Evolutionary conservation across 2,329 filamentous ascomycete species (phyloP), one percentile per base, ranked within the genome.

Genomic region (Claviceps purpurea): DNA sequence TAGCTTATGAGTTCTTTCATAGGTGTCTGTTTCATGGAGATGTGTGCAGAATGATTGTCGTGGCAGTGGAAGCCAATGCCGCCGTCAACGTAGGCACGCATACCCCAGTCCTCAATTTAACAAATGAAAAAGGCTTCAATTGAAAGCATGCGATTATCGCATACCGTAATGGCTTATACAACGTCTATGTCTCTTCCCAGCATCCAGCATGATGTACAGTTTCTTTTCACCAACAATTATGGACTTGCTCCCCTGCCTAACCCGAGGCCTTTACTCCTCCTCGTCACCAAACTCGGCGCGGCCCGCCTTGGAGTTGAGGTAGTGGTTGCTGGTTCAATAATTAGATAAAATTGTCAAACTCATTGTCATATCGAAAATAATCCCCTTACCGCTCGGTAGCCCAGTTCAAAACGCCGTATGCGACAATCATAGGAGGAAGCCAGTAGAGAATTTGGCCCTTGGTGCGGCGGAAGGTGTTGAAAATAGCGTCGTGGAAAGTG

Each of bases 381-480:
- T 34, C 10, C 30, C 30, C 82, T 62, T 79, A 97, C 93, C 83
- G 82, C 73, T 95, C 84, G 64, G 81, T 84, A 59, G 93, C 91
- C 93, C 93, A 98, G 67, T 86, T 73, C 84, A 97, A 87, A 59
- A 81, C 67, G 66, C 83, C 81, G 75, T 97, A 98, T 60, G 79
- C 89, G 60, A 77, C 70, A 58, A 93, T 63, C 61, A 95, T 73
- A 41, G 90, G 85, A 55, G 93, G 87, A 26, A 84, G 78, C 71
- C 90, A 83, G 79, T 90, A 98, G 61, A 97, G 82, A 61, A 95
- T 82, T 77, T 97, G 93, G 61, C 78, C 71, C 68, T 82, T 84
- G 73, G 85, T 87, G 64, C 93, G 83, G 70, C 93, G 84, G 79
- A 86, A 94, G 62, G 82, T 84, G 81, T 98, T 98, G 84, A 97